Base-by-base conservation (phyloP, 208 protist species). In the Leishmania mexicana region DNA sequence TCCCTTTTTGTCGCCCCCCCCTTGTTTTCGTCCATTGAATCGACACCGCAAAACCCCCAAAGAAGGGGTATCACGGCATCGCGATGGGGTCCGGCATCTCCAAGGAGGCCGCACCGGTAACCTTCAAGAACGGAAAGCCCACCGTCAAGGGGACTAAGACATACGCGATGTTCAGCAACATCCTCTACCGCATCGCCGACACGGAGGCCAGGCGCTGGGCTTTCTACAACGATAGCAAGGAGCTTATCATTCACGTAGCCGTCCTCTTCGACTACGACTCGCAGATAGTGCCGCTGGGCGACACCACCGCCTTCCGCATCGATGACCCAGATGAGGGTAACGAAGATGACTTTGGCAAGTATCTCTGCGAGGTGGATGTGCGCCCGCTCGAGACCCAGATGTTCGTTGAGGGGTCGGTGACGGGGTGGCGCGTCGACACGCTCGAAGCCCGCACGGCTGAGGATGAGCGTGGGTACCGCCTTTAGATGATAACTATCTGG, bases 251-350 rank as follows among this genome's bases (percentile, higher is more conserved):
- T 11, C 93, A 96, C 75, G 90, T 96, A 75, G 90, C 90, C 76
- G 88, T 96, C 28, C 86, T 96, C 76, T 96, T 96, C 72, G 91
- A 96, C 78, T 95, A 95, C 80, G 93, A 96, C 83, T 92, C 85
- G 47, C 88, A 93, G 67, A 90, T 96, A 75, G 83, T 91, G 17
- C 91, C 93, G n/a, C 87, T 96, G 0, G 93, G 89, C 40, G 82
- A 88, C 53, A 92, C 91, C 62, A 90, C 83, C 62, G 91, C 90
- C 74, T 93, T 93, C 83, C 91, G 93, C 70, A 91, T 95, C 24
- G 91, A 95, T 70, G 91, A 95, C 65, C 93, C 93, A 11, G 87
- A 94, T 24, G 87, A 92, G 40, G 93, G 93, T 75, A 86, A 89
- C 53, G 91, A 95, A 78, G 90, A 93, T 57, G 91, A 96, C 80